Conservation (phyloP, 73 alveolate genomes). For the Tetrahymena thermophila region DNA sequence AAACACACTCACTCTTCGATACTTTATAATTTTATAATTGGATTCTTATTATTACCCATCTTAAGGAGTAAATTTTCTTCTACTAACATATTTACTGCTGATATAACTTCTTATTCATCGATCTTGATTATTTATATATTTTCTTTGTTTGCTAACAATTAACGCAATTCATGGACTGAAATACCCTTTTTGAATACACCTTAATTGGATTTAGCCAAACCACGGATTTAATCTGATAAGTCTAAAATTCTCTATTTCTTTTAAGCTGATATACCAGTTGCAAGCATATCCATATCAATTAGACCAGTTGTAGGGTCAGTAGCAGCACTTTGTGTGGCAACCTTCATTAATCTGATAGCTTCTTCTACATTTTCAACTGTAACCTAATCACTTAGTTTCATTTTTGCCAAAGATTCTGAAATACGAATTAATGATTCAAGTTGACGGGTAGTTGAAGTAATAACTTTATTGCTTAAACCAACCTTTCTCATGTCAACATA, state of each 20-base stretch:
- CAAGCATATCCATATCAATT: conserved; percentile 39
- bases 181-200: neutral
- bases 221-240: neutral
- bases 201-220: neutral
- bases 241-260: neutral
- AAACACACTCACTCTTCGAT: neutral
- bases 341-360: conserved; percentile 29
- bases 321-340: conserved; percentile 39
- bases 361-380: conserved; percentile 17
- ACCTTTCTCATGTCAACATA: conserved; percentile 82
- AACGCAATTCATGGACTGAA: neutral
- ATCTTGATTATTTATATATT: neutral
- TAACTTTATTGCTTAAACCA: conserved; percentile 79
- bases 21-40: neutral
- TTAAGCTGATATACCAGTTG: conserved; percentile 36
- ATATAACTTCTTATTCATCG: neutral
- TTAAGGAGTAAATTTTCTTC: neutral
- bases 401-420: conserved; percentile 79
- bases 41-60: neutral
- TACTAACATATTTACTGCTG: neutral
- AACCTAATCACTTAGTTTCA: conserved; percentile 9
- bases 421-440: conserved; percentile 94
- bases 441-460: conserved; percentile 98
- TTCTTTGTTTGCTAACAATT: neutral
- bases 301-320: conserved; percentile 42